Conservation (phyloP, 2,329 filamentous ascomycete genomes). For the Fusarium palustre region DNA sequence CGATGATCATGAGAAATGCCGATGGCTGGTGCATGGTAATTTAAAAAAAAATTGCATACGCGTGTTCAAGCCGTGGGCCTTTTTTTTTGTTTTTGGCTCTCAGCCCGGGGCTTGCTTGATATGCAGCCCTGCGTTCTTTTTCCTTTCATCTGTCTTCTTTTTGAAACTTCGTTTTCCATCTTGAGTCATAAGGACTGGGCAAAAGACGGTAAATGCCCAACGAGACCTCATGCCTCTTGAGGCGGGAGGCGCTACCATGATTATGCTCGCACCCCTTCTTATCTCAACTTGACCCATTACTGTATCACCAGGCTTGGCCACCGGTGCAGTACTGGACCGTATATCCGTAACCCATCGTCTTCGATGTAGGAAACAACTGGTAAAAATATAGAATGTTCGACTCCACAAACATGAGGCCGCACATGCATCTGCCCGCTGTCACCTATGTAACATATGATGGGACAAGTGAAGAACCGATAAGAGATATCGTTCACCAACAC, state of each 20-base stretch:
- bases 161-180: slow-evolving; percentile 6
- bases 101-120: slow-evolving; percentile 1
- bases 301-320: background rate
- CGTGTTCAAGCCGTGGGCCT: slow-evolving; percentile 3
- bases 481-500: background rate
- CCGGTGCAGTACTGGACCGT: background rate
- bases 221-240: background rate
- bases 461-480: background rate
- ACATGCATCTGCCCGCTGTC: slow-evolving; percentile 17
- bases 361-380: background rate
- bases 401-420: background rate
- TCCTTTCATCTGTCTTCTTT: background rate
- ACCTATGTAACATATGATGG: background rate
- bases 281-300: background rate
- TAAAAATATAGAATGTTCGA: background rate
- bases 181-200: background rate
- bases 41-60: slow-evolving; percentile 8
- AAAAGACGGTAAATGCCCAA: slow-evolving; percentile 19
- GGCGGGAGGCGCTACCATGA: background rate
- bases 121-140: slow-evolving; percentile 11
- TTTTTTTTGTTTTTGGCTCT: background rate
- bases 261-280: background rate
- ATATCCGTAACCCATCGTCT: background rate
- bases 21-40: slow-evolving; percentile 18
- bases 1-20: slow-evolving; percentile 22